phyloP scores from a whole-genome alignment of 306 rosid genomes.

The Castanopsis chinensis region DNA sequence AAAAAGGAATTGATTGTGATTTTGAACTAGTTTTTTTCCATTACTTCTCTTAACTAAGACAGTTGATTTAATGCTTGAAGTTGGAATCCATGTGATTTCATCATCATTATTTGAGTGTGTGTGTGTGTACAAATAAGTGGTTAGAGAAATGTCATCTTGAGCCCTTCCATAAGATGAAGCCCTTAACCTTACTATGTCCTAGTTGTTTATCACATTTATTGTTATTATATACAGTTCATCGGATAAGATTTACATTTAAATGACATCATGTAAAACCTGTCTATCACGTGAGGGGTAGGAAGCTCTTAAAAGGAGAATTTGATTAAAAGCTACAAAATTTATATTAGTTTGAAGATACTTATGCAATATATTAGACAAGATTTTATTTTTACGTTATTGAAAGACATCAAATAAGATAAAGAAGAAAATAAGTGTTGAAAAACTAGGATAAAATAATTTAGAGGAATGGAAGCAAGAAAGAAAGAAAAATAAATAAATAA shows the following conservation, averaged over 20 bases:
- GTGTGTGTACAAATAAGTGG: background rate
- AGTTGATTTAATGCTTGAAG: no score
- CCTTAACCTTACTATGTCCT: background rate
- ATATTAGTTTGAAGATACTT: background rate
- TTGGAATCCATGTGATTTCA: no score
- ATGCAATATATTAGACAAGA: background rate
- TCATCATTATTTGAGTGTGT: no score
- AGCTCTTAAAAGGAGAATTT: background rate
- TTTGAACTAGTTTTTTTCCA: no score
- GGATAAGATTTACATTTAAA: no score
- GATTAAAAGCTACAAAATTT: background rate
- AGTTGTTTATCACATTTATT: background rate
- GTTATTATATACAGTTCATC: background rate
- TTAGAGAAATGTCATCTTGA: background rate
- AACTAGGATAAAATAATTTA: background rate
- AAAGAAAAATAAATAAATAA: background rate
- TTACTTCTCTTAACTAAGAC: no score
- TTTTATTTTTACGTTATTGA: background rate
- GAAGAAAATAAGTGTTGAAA: no score
- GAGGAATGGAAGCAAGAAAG: background rate
- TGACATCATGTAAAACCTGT: no score
- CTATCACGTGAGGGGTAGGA: no score
- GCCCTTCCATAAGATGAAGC: background rate
- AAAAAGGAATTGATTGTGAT: no score
- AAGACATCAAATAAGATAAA: background rate